phyloP scores from a whole-genome alignment of 139 green algal genomes.

The Raphidocelis subcapitata region DNA sequence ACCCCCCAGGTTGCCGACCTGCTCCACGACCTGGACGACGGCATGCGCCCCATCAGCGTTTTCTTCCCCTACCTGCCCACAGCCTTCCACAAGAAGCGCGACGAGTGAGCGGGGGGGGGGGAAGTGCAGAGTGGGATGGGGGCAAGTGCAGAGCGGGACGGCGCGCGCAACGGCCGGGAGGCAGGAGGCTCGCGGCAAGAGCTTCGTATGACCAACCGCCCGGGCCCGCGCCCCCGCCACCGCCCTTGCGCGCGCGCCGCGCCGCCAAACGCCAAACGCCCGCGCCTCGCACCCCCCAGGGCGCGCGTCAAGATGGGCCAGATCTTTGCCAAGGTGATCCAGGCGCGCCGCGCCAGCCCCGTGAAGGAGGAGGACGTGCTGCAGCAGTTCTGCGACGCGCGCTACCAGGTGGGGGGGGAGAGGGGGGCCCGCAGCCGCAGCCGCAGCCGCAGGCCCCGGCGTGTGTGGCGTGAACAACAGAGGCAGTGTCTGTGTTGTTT shows the following conservation, averaged over 20 bases:
- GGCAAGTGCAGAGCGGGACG: too few species aligned
- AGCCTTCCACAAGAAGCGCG: slow-evolving; percentile 78
- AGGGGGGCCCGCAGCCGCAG: too few species aligned
- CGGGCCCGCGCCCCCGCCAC: too few species aligned
- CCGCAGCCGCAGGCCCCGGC: background rate
- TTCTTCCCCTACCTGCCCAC: slow-evolving; percentile 96
- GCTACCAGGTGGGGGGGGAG: slow-evolving; percentile 59
- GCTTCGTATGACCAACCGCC: too few species aligned
- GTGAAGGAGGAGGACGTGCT: slow-evolving; percentile 89
- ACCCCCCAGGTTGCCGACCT: slow-evolving; percentile 65
- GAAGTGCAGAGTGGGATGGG: too few species aligned
- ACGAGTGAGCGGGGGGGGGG: slow-evolving; percentile 54
- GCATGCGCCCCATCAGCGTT: slow-evolving; percentile 95
- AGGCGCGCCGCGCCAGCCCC: slow-evolving; percentile 56
- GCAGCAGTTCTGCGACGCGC: slow-evolving; percentile 92
- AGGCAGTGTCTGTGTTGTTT: too few species aligned
- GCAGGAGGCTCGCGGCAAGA: too few species aligned
- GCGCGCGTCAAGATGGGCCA: slow-evolving; percentile 18
- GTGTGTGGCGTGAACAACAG: background rate
- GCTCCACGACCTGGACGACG: slow-evolving; percentile 95
- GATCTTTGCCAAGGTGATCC: slow-evolving; percentile 68
- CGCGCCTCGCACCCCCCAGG: too few species aligned
- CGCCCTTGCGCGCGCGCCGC: too few species aligned
- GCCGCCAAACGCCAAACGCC: too few species aligned
- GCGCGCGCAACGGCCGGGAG: too few species aligned